phyloP scores from a whole-genome alignment of 345 rosid species.

The Combretum micranthum region DNA sequence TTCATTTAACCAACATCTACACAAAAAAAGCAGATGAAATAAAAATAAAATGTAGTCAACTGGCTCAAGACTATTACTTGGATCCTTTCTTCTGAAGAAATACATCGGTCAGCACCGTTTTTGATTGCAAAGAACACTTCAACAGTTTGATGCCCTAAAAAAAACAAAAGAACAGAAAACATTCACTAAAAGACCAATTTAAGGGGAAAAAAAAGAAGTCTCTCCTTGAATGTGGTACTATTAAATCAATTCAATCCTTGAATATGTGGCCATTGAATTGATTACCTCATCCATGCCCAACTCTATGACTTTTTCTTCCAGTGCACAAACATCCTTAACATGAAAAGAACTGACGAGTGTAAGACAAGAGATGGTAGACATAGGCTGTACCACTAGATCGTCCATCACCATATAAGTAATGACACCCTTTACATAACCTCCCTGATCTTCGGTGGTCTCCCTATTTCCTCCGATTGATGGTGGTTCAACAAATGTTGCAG shows the following conservation, averaged over 20 bases:
- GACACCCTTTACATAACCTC: conserved; percentile 25
- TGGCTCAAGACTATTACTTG: too few relatives aligned
- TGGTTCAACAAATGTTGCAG: too few relatives aligned
- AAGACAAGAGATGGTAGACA: conserved; percentile 18
- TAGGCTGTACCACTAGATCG: conserved; percentile 18
- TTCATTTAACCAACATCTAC: too few relatives aligned
- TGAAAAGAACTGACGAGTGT: conserved; percentile 17
- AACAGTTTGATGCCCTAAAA: background rate
- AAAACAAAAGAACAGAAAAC: too few relatives aligned
- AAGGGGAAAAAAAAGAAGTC: too few relatives aligned
- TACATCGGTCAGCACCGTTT: background rate
- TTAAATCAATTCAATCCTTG: too few relatives aligned
- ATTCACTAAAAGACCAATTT: too few relatives aligned
- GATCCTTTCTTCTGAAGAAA: background rate
- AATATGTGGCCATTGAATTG: background rate
- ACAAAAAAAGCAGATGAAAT: too few relatives aligned
- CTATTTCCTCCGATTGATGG: too few relatives aligned
- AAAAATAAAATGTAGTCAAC: too few relatives aligned
- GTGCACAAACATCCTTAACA: conserved; percentile 8
- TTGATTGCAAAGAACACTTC: background rate
- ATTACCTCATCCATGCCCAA: conserved; percentile 17
- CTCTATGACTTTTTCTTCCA: conserved; percentile 13
- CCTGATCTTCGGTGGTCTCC: too few relatives aligned
- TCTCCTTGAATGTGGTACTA: too few relatives aligned
- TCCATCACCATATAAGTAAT: conserved; percentile 29